Evolutionary conservation across 176 grass and related monocot species (phyloP), one percentile per base, ranked within the genome.

Genomic region (Zoysia pacifica): DNA sequence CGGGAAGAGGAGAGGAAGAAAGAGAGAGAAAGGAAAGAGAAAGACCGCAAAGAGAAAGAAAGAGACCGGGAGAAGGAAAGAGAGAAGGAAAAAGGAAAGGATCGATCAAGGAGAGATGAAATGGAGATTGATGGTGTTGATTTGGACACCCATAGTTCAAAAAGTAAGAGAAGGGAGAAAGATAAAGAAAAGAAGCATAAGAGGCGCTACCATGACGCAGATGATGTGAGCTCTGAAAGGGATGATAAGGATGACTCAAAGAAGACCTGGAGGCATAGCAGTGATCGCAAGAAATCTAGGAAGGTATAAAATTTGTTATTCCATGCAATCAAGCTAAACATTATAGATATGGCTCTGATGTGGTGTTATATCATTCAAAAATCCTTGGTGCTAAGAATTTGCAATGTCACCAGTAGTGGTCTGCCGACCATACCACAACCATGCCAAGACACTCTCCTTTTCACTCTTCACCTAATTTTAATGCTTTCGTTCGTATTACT

Each of bases 181-280:
- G 91, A 94, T 73, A 99, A 89, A 91, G 93, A 95, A 70, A 99
- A 91, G 87, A 99, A 99, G 78, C 93, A 99, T 72, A 89, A 93
- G 77, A 95, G 88, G 69, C 90, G 88, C 50, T 88, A 99, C 83
- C 93, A 93, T 83, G 91, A 85, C 36, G 51, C 83, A 45, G 86
- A 88, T 74, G 91, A 94, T 67, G 56, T 89, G n/a, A 82, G 84
- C 82, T 95, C 96, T 74, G 96, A 88, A 44, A 95, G 85, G 75
- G 92, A 94, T 69, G 89, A 94, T 42, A 91, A 87, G 73, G 96
- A 93, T 5, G 90, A 91, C 62, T 62, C 84, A 15, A 99, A 87
- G 86, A 99, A 93, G 73, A 91, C 92, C 43, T 77, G 88, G 48
- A 93, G 90, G 73, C 93, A 95, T 76, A 91, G 82, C 63, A 77